phyloP scores from a whole-genome alignment of 2,329 filamentous ascomycete genomes.

The Thyridium curvatum region DNA sequence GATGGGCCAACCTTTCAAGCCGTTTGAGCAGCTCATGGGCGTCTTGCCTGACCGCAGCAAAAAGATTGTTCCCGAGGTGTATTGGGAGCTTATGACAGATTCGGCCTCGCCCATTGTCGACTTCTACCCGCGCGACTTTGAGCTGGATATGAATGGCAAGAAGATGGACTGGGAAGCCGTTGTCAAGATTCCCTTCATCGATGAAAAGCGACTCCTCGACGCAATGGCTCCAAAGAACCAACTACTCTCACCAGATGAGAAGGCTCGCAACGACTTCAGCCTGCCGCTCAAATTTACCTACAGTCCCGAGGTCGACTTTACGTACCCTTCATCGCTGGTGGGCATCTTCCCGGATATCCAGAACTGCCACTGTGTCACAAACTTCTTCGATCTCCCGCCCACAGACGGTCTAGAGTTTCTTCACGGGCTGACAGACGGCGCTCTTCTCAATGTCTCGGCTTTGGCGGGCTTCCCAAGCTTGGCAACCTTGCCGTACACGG shows the following conservation, averaged over 20 bases:
- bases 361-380: constrained; percentile 86
- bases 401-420: constrained; percentile 85
- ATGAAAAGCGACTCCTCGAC: constrained; percentile 75
- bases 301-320: constrained; percentile 67
- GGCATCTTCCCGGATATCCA: constrained; percentile 86
- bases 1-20: constrained; percentile 89
- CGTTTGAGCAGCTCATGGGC: constrained; percentile 96
- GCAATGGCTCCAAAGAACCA: constrained; percentile 85
- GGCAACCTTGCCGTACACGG: constrained; percentile 78
- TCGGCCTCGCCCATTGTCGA: constrained; percentile 87
- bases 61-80: constrained; percentile 82
- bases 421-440: constrained; percentile 77
- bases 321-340: constrained; percentile 80
- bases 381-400: constrained; percentile 89
- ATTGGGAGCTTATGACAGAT: constrained; percentile 89
- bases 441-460: constrained; percentile 74
- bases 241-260: constrained; percentile 71
- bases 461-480: constrained; percentile 90
- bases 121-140: constrained; percentile 95
- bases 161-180: constrained; percentile 99
- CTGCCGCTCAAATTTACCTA: constrained; percentile 92
- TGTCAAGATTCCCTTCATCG: constrained; percentile 98
- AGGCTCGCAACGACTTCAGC: constrained; percentile 80
- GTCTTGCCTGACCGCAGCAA: constrained; percentile 96
- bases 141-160: constrained; percentile 98